Conservation (phyloP, 768 basidiomycete genomes). For the Tylopilus sp. region DNA sequence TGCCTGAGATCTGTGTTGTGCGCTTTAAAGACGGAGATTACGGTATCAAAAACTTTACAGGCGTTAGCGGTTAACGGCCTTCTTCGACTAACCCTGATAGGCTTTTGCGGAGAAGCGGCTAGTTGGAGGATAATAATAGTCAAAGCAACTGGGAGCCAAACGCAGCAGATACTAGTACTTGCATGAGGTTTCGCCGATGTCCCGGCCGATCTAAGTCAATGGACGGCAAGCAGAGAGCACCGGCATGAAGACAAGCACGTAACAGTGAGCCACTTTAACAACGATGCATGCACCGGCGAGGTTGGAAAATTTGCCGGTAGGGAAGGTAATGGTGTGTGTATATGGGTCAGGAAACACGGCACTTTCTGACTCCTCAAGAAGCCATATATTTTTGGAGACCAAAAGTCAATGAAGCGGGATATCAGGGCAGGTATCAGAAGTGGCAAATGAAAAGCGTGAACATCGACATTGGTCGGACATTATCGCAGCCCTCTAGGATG, state of each 20-base stretch:
- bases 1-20: conserved; percentile 16
- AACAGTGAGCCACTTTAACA: conserved; percentile 11
- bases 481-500: conserved; percentile 23
- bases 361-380: conserved; percentile 16
- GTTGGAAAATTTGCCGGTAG: conserved; percentile 12
- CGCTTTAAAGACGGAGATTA: conserved; percentile 32
- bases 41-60: conserved; percentile 26
- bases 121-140: conserved; percentile 21
- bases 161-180: not conserved
- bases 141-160: not conserved
- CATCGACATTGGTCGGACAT: conserved; percentile 29
- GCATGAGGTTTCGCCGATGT: not conserved
- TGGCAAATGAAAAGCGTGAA: conserved; percentile 21
- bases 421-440: conserved; percentile 18
- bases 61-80: conserved; percentile 25
- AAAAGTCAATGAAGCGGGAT: conserved; percentile 24
- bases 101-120: conserved; percentile 31
- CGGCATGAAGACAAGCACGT: conserved; percentile 19
- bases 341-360: conserved; percentile 8
- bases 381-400: conserved; percentile 6
- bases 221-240: conserved; percentile 4
- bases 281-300: conserved; percentile 3
- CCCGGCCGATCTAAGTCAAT: not conserved
- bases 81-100: conserved; percentile 31
- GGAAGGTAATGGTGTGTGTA: conserved; percentile 12